A percentile compares a stretch with the other conserved stretches of the same genome.
phyloP scores from a whole-genome alignment of 1,139 yeast species.

The Kodamaea arcana region DNA sequence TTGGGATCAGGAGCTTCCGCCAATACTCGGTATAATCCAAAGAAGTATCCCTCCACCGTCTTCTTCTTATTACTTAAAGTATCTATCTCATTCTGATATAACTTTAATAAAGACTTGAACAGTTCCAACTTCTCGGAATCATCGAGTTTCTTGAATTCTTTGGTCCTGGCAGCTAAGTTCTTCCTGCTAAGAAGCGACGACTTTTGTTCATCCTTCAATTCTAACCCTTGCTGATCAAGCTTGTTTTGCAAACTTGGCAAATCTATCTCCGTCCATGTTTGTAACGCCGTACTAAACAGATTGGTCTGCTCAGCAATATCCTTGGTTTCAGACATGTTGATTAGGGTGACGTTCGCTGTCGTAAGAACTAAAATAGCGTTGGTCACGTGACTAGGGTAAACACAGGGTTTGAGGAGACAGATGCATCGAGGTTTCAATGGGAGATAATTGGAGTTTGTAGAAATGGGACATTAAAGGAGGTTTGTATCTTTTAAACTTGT shows the following conservation, averaged over 20 bases:
- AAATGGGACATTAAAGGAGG: no score
- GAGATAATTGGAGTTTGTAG: no score
- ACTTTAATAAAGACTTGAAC: conserved; percentile 65
- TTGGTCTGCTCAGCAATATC: conserved; percentile 2
- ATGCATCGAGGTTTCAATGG: no score
- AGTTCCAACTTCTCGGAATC: conserved; percentile 64
- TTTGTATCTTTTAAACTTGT: no score
- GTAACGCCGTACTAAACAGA: conserved; percentile 49
- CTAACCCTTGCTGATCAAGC: conserved; percentile 71
- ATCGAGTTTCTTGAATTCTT: conserved; percentile 68
- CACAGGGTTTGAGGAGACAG: no score
- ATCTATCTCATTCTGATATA: conserved; percentile 88
- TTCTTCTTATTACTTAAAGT: conserved; percentile 74
- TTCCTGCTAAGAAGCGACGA: conserved; percentile 66
- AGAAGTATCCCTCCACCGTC: conserved; percentile 65
- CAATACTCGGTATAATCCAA: conserved; percentile 67
- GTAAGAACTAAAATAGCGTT: no score
- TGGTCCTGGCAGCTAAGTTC: conserved; percentile 74
- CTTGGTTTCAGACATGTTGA: no score
- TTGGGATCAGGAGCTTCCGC: conserved; percentile 94
- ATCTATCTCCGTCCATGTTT: conserved; percentile 74
- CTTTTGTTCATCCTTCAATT: conserved; percentile 67
- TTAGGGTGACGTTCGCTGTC: no score
- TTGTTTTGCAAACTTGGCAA: conserved; percentile 63
- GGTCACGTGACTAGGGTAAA: no score